Evolutionary conservation across 768 basidiomycete species (phyloP), one percentile per base, ranked within the genome.

Genomic region (Lepiota subincarnata): DNA sequence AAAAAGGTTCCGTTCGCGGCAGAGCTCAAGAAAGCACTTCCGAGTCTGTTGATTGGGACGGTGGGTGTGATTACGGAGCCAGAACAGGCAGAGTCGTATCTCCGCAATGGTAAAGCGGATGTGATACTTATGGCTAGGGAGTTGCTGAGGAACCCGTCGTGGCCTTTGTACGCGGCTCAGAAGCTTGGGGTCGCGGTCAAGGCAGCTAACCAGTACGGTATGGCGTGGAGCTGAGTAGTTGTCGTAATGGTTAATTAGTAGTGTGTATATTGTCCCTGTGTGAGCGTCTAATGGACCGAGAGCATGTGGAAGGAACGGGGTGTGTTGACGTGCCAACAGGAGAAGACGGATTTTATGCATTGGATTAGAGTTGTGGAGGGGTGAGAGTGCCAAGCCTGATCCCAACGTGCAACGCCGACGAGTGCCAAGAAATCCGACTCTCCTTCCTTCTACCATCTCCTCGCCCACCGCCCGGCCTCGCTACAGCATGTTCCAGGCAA

Each of bases 51-150:
- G 13, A 67, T 89, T 48, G 80, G 83, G 8, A 65, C 84, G 2
- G 91, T 92, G 16, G 90, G 90, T 0, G 64, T 87, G 47, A 88
- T 95, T 62, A 86, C 82, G 0, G 74, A 81, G 8, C 77, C 86
- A 2, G 53, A 70, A 20, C 53, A 68, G 39, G 70, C 73, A 0
- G 81, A 91, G 62, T 71, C 76, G 5, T 81, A 84, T 63, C 64
- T 92, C n/a, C 72, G 80, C 57, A 68, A 78, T 1, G 83, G 82
- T 20, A 78, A 87, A 61, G 80, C 85, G 2, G 88, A 92, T 60
- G 78, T 86, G 2, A 71, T 89, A 18, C 77, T 81, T 53, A 67
- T 89, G 19, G 89, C 83, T 2, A 73, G 90, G 45, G 84, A 85
- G 61, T 68, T 89, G 5, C 60, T 91, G 51, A 70, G 85, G 37